These are phyloP conservation scores for Phytophthora lateralis DNA, from an alignment of 352 stramenopile genomes.

Conservation along the genomic window DNA sequence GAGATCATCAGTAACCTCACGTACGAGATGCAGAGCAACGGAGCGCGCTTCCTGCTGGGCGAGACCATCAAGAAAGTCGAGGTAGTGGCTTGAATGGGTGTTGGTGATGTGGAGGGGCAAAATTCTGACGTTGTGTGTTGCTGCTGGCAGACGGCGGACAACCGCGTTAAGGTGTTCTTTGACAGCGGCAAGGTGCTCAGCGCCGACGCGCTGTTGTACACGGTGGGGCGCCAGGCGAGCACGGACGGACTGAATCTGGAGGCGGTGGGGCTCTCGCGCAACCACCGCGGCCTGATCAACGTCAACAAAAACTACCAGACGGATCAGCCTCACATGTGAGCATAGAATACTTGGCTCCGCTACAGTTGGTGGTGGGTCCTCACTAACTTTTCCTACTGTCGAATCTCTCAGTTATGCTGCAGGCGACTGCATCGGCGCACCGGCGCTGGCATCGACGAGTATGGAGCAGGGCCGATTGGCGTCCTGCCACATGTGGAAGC, in stretches of 20 bases:
- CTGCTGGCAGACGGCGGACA: constrained; percentile 45
- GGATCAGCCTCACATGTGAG: constrained; percentile 76
- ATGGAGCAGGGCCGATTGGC: constrained; percentile 90
- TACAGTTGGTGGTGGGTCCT: background rate
- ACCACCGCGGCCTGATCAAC: constrained; percentile 81
- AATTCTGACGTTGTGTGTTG: constrained; percentile 4
- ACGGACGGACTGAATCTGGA: constrained; percentile 87
- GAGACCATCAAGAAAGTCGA: constrained; percentile 82
- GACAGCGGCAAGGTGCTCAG: constrained; percentile 74
- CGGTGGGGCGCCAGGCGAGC: constrained; percentile 74
- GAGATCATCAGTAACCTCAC: constrained; percentile 89
- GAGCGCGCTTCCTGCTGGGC: constrained; percentile 82
- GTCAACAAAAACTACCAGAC: constrained; percentile 92
- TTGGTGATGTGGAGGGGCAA: background rate
- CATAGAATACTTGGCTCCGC: background rate
- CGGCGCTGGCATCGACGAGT: constrained; percentile 86
- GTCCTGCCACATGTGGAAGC: constrained; percentile 87
- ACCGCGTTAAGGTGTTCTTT: constrained; percentile 74
- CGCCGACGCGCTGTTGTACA: constrained; percentile 84
- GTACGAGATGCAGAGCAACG: constrained; percentile 91
- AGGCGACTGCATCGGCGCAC: constrained; percentile 90
- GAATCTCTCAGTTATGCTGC: constrained; percentile 67
- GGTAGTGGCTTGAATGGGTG: constrained; percentile 22
- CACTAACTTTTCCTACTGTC: constrained; percentile 3
- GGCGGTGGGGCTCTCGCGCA: constrained; percentile 75